phyloP scores from a whole-genome alignment of 805 yeast species.

The Naumovozyma castellii region DNA sequence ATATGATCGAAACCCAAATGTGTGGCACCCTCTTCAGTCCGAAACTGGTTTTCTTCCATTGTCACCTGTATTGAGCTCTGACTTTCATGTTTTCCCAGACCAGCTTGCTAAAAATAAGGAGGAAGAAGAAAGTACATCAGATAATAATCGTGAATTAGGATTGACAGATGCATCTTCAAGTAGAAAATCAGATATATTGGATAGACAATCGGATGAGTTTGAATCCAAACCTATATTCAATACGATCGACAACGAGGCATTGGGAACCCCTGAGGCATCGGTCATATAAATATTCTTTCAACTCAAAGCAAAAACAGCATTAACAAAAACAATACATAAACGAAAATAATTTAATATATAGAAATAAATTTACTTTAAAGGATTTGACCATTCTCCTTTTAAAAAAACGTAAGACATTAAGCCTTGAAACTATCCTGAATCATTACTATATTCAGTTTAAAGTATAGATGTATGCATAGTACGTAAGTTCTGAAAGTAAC shows the following conservation, averaged over 20 bases:
- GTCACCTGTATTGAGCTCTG: background rate
- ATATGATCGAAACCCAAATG: slow-evolving; percentile 21
- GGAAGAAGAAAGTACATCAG: background rate
- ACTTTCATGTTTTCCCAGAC: background rate
- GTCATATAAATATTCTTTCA: background rate
- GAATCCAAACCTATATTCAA: background rate
- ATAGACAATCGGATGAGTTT: background rate
- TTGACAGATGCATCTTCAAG: background rate
- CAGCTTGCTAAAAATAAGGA: slow-evolving; percentile 1
- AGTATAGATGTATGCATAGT: too few relatives aligned
- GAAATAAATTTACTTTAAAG: background rate
- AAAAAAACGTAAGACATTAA: too few relatives aligned
- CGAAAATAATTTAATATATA: background rate
- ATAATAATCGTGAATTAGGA: background rate
- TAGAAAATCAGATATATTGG: background rate
- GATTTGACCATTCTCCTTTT: too few relatives aligned
- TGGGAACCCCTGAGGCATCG: background rate
- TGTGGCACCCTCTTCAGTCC: slow-evolving; percentile 22
- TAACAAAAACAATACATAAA: background rate
- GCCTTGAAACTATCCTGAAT: too few relatives aligned
- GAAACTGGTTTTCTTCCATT: background rate
- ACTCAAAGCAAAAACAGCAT: background rate
- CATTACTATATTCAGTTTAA: too few relatives aligned
- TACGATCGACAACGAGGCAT: background rate
- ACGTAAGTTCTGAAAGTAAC: too few relatives aligned